These are phyloP conservation scores for Citrullus amarus DNA, from an alignment of 306 rosid species.

Conservation along the genomic window DNA sequence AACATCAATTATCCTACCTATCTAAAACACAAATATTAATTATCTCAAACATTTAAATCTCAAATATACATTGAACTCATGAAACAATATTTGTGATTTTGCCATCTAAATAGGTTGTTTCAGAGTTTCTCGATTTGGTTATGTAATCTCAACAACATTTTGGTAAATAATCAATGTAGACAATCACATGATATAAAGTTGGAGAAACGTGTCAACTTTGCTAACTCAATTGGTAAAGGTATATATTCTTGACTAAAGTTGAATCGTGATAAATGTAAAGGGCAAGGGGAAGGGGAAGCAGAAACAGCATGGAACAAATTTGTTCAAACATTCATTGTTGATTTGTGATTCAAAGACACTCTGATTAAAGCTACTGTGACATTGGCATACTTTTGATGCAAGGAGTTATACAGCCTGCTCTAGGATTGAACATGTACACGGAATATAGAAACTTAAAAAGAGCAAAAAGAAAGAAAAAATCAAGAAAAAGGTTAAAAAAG, in stretches of 20 bases:
- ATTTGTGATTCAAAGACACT: neutral
- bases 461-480: too few relatives aligned
- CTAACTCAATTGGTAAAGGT: too few relatives aligned
- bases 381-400: neutral
- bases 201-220: too few relatives aligned
- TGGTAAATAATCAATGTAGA: neutral
- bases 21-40: too few relatives aligned
- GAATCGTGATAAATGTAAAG: neutral
- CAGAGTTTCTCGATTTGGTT: neutral
- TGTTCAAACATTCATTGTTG: neutral
- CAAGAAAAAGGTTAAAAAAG: neutral
- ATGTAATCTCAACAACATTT: neutral
- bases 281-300: neutral
- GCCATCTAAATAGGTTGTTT: too few relatives aligned
- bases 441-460: neutral
- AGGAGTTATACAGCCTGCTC: neutral
- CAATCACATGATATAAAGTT: neutral
- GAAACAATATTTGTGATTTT: too few relatives aligned
- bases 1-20: too few relatives aligned
- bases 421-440: conserved; percentile 7
- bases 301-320: neutral
- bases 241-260: neutral
- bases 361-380: neutral
- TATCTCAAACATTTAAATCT: too few relatives aligned
- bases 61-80: too few relatives aligned